phyloP scores from a whole-genome alignment of 169 alveolate species.

The Plasmodium vinckei region DNA sequence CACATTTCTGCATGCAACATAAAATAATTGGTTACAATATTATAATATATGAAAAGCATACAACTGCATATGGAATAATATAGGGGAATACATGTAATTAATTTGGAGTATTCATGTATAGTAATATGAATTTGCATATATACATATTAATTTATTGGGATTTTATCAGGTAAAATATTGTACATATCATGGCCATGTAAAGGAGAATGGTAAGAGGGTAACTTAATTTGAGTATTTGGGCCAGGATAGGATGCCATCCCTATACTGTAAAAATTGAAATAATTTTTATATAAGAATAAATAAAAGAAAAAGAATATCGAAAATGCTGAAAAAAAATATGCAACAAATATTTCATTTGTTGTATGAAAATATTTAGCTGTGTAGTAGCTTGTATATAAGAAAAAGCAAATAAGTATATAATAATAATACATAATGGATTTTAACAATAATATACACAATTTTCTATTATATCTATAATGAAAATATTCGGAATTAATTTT shows the following conservation, averaged over 20 bases:
- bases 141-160: slow-evolving; percentile 26
- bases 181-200: slow-evolving; percentile 2
- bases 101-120: not conserved
- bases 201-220: slow-evolving; percentile 22
- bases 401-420: slow-evolving; percentile 69
- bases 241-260: slow-evolving; percentile 63
- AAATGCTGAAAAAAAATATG: slow-evolving; percentile 76
- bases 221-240: not conserved
- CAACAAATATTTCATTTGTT: slow-evolving; percentile 76
- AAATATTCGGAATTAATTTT: slow-evolving; percentile 46
- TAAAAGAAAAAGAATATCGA: slow-evolving; percentile 73
- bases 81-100: no score
- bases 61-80: no score
- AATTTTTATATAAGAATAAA: slow-evolving; percentile 67
- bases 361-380: slow-evolving; percentile 76
- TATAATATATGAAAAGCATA: no score
- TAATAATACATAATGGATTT: slow-evolving; percentile 53
- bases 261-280: slow-evolving; percentile 72
- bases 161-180: slow-evolving; percentile 30
- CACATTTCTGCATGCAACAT: not conserved
- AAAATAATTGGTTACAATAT: no score
- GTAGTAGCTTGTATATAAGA: slow-evolving; percentile 71
- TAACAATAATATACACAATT: slow-evolving; percentile 47
- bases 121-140: not conserved
- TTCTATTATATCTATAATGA: slow-evolving; percentile 76